These are phyloP conservation scores for Clavispora fructus DNA, from an alignment of 805 yeast species.

Conservation along the genomic window DNA sequence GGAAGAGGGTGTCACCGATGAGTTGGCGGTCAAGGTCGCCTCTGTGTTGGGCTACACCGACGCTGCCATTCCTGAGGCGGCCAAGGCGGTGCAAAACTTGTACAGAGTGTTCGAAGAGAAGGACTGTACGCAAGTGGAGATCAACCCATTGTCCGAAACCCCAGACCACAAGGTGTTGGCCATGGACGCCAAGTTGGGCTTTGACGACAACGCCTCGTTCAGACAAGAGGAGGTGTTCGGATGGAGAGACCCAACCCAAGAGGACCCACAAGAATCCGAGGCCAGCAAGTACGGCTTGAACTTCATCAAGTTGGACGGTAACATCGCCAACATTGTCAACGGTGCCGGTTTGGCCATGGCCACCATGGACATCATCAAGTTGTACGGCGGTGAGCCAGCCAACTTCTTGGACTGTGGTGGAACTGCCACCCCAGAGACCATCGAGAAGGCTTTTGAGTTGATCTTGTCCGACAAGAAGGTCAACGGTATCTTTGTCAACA, in stretches of 20 bases:
- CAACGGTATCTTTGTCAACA: slow-evolving; percentile 94
- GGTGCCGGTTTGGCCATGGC: slow-evolving; percentile 99
- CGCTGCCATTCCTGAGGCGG: slow-evolving; percentile 79
- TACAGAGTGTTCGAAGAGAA: slow-evolving; percentile 85
- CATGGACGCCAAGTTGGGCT: slow-evolving; percentile 98
- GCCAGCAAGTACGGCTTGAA: slow-evolving; percentile 88
- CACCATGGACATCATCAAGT: slow-evolving; percentile 97
- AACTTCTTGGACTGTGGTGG: slow-evolving; percentile 99
- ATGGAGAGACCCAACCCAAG: slow-evolving; percentile 97
- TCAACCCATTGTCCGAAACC: slow-evolving; percentile 95
- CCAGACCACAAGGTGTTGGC: slow-evolving; percentile 85
- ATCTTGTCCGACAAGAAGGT: slow-evolving; percentile 86
- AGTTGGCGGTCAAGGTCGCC: slow-evolving; percentile 72
- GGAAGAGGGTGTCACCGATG: slow-evolving; percentile 73
- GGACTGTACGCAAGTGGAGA: slow-evolving; percentile 97
- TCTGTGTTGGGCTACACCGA: slow-evolving; percentile 73
- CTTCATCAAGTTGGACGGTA: slow-evolving; percentile 96
- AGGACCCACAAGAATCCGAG: slow-evolving; percentile 93
- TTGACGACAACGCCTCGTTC: slow-evolving; percentile 94
- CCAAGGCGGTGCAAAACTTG: slow-evolving; percentile 76
- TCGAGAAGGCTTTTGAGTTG: slow-evolving; percentile 92
- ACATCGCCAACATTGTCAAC: slow-evolving; percentile 97
- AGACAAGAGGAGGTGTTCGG: slow-evolving; percentile 92
- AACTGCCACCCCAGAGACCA: slow-evolving; percentile 98
- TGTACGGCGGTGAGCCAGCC: slow-evolving; percentile 98